Evolutionary conservation across 2,329 filamentous ascomycete genomes (phyloP).

Genomic region (Trichophyton benhamiae): DNA sequence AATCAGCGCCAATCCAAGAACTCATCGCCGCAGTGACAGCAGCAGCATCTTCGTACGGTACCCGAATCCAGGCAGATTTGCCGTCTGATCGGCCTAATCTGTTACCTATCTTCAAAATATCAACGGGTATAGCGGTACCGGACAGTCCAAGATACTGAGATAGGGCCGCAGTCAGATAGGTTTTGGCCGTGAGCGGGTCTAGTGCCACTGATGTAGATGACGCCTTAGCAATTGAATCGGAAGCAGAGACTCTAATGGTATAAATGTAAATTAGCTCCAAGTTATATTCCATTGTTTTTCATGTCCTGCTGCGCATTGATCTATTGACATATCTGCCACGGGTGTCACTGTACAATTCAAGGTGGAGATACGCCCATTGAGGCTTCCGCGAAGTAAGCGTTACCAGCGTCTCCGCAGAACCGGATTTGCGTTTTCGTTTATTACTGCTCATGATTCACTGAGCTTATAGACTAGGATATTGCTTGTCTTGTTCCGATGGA

Average conservation of each 20-base stretch:
- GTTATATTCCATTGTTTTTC: background rate
- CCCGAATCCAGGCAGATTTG: constrained; percentile 31
- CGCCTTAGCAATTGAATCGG: constrained; percentile 8
- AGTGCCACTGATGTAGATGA: constrained; percentile 21
- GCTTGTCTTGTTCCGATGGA: constrained; percentile 18
- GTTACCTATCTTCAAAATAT: constrained; percentile 32
- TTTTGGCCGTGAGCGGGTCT: constrained; percentile 36
- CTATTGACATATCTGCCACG: background rate
- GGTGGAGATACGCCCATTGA: constrained; percentile 34
- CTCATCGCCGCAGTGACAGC: constrained; percentile 34
- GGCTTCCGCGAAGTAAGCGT: constrained; percentile 32
- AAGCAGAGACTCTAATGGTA: background rate
- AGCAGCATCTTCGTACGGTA: constrained; percentile 34
- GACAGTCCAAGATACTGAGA: constrained; percentile 37
- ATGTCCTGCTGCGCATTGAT: background rate
- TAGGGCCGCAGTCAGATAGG: constrained; percentile 35
- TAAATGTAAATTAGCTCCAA: background rate
- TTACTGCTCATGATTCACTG: background rate
- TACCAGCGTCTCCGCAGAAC: background rate
- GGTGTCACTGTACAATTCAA: constrained; percentile 26
- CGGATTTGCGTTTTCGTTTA: constrained; percentile 2
- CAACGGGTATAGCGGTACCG: constrained; percentile 36
- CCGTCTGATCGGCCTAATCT: constrained; percentile 6
- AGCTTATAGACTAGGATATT: background rate
- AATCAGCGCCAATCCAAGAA: constrained; percentile 33